A percentile compares a stretch with the other conserved stretches of the same genome.
Conservation (phyloP, 2,329 filamentous ascomycete species). For the Ophiocordyceps robertsii region DNA sequence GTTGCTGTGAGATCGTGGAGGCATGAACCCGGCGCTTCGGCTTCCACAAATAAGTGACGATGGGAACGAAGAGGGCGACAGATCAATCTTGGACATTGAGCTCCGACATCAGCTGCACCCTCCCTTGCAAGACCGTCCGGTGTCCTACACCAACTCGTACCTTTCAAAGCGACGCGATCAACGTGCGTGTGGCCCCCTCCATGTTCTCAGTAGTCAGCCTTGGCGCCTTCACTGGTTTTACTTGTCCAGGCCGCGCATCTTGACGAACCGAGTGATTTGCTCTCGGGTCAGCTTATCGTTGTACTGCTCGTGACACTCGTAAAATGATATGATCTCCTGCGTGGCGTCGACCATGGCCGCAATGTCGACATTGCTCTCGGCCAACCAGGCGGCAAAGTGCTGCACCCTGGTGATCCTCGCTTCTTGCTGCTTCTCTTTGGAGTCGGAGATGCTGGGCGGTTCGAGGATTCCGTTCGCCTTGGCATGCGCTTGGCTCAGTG, state of each 20-base stretch:
- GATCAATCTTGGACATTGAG: background rate
- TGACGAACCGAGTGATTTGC: conserved; percentile 45
- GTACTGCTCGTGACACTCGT: conserved; percentile 54
- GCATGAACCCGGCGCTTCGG: background rate
- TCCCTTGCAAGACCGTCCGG: too few relatives aligned
- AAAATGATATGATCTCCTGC: conserved; percentile 82
- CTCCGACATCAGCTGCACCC: too few relatives aligned
- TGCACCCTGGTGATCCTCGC: conserved; percentile 51
- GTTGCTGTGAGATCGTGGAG: conserved; percentile 20
- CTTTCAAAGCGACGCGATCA: background rate
- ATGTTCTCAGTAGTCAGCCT: background rate
- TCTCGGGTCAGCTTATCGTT: conserved; percentile 46
- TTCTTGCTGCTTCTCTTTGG: conserved; percentile 36
- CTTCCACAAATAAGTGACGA: background rate
- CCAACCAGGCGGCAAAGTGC: conserved; percentile 61
- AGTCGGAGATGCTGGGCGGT: conserved; percentile 10
- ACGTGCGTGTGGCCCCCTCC: background rate
- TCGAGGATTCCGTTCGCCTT: conserved; percentile 9
- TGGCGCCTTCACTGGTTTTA: conserved; percentile 10
- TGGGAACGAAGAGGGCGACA: background rate
- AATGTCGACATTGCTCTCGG: conserved; percentile 76
- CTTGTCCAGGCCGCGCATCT: conserved; percentile 42
- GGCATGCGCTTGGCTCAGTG: conserved; percentile 32
- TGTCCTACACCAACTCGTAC: background rate
- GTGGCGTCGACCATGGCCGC: conserved; percentile 77